phyloP scores from a whole-genome alignment of 1,139 yeast species.

The Suhomyces bokatorum region DNA sequence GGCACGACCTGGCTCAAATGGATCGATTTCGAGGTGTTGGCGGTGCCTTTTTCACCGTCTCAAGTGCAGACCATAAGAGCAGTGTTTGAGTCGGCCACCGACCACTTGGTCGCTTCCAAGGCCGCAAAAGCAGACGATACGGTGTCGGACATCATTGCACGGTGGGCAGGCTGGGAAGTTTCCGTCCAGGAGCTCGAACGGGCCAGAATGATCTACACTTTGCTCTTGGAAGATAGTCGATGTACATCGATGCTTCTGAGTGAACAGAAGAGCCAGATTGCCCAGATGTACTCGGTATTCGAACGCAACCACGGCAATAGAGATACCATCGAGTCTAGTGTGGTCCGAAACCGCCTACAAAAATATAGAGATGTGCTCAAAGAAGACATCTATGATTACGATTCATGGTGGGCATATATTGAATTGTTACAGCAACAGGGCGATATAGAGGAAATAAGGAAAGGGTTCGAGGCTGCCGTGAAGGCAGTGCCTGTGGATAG shows the following conservation, averaged over 20 bases:
- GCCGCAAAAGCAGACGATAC: constrained; percentile 14
- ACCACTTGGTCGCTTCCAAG: constrained; percentile 38
- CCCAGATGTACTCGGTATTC: constrained; percentile 54
- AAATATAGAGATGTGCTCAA: constrained; percentile 53
- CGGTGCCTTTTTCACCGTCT: constrained; percentile 4
- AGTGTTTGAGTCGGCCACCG: constrained; percentile 69
- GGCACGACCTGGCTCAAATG: constrained; percentile 63
- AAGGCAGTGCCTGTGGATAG: constrained; percentile 31
- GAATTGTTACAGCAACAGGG: constrained; percentile 20
- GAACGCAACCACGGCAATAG: constrained; percentile 65
- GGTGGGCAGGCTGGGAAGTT: constrained; percentile 78
- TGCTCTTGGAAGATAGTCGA: constrained; percentile 44
- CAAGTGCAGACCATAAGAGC: constrained; percentile 50
- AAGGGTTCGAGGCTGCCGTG: constrained; percentile 49
- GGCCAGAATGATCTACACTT: constrained; percentile 59
- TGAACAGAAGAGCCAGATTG: constrained; percentile 40
- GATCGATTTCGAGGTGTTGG: constrained; percentile 34
- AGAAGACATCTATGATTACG: constrained; percentile 59
- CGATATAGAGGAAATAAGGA: constrained; percentile 5
- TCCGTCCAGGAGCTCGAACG: constrained; percentile 63
- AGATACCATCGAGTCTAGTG: constrained; percentile 52
- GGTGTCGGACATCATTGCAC: constrained; percentile 31
- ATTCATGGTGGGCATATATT: constrained; percentile 79
- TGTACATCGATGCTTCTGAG: constrained; percentile 37
- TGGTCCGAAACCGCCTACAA: constrained; percentile 53